Percentiles rank a stretch among this genome's conserved stretches.
phyloP scores from a whole-genome alignment of 768 basidiomycete species.

The Cyclocybe aegerita region DNA sequence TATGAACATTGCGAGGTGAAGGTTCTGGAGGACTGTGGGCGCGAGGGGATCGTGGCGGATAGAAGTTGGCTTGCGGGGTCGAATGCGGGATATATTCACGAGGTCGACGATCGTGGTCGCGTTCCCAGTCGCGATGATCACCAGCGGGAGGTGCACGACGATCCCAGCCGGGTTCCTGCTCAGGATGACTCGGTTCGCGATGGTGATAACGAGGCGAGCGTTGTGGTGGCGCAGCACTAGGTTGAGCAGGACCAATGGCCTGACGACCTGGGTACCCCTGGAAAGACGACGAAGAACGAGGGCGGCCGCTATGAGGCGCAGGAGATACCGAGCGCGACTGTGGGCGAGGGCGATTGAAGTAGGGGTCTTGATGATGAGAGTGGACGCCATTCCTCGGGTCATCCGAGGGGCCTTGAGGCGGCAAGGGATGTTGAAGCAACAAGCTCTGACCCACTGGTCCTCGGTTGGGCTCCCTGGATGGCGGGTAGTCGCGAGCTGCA shows the following conservation, averaged over 20 bases:
- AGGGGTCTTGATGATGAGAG: constrained; percentile 54
- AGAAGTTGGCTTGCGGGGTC: constrained; percentile 30
- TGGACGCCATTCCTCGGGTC: constrained; percentile 47
- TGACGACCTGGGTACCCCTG: constrained; percentile 47
- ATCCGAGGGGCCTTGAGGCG: constrained; percentile 52
- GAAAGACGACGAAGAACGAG: constrained; percentile 55
- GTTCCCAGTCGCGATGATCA: constrained; percentile 56
- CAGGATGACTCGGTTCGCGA: constrained; percentile 49
- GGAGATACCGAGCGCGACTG: constrained; percentile 64
- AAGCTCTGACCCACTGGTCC: constrained; percentile 56
- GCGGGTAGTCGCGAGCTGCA: constrained; percentile 50
- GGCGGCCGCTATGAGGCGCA: constrained; percentile 50
- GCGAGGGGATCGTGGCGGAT: constrained; percentile 41
- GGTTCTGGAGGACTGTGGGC: constrained; percentile 55
- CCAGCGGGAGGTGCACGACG: constrained; percentile 46
- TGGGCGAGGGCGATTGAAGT: constrained; percentile 48
- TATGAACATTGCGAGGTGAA: constrained; percentile 55
- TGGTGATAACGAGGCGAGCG: constrained; percentile 61
- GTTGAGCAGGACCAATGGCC: constrained; percentile 52
- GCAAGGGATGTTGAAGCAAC: constrained; percentile 67
- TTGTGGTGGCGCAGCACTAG: constrained; percentile 43
- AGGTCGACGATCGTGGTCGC: constrained; percentile 41
- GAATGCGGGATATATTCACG: constrained; percentile 40
- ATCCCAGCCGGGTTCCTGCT: constrained; percentile 61
- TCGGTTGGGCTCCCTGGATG: constrained; percentile 46